phyloP scores from a whole-genome alignment of 1,139 yeast genomes.

The Geotrichum fermentans region DNA sequence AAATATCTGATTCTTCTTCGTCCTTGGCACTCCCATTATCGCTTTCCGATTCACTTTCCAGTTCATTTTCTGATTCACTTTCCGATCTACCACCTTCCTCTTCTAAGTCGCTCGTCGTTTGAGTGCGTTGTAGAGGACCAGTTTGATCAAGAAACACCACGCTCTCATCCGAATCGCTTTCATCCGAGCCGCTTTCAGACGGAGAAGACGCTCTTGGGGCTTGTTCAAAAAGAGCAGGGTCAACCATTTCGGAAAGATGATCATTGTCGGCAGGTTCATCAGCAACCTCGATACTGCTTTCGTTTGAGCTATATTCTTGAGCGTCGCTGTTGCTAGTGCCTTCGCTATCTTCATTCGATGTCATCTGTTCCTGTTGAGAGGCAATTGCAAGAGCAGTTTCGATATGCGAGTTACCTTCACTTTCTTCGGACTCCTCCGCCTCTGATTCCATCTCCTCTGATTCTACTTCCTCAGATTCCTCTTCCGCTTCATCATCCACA shows the following conservation, averaged over 20 bases:
- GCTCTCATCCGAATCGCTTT: not conserved
- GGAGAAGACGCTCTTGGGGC: not conserved
- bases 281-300: constrained; percentile 8
- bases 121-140: not conserved
- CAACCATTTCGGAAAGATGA: constrained; percentile 5
- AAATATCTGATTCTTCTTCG: constrained; percentile 21
- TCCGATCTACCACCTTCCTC: not conserved
- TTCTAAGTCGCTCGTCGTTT: not conserved
- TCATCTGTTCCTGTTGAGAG: not conserved
- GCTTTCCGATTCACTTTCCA: constrained; percentile 20
- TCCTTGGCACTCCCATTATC: too few relatives aligned
- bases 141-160: constrained; percentile 1
- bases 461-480: too few relatives aligned
- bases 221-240: not conserved
- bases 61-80: constrained; percentile 25
- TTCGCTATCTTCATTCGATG: not conserved
- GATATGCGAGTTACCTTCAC: not conserved
- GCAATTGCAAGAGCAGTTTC: not conserved
- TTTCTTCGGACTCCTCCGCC: not conserved
- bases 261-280: constrained; percentile 19
- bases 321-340: not conserved
- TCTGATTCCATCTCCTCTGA: too few relatives aligned
- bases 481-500: not conserved
- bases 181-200: not conserved
- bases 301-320: not conserved